Percentiles rank a stretch among this genome's conserved stretches.
Evolutionary conservation across 1,284 basidiomycete species (phyloP).

Genomic region (Stygiomarasmius scandens): DNA sequence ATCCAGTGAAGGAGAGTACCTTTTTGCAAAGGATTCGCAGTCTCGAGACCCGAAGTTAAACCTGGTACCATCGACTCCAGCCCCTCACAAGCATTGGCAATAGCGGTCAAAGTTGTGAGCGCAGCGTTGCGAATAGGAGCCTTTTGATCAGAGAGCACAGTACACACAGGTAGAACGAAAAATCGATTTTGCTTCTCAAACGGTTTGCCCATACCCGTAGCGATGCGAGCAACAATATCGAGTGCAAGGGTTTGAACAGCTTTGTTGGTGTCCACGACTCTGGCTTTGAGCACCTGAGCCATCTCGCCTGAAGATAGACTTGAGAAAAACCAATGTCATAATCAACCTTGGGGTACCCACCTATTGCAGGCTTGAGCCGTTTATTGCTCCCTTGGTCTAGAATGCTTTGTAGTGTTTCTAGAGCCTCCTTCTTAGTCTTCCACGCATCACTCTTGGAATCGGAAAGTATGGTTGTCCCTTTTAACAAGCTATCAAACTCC

Average conservation of each 20-base stretch:
- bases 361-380: constrained; percentile 89
- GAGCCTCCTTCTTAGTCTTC: constrained; percentile 96
- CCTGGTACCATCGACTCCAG: constrained; percentile 82
- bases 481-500: constrained; percentile 87
- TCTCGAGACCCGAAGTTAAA: constrained; percentile 81
- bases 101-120: constrained; percentile 78
- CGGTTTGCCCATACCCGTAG: constrained; percentile 91
- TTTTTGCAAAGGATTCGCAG: constrained; percentile 87
- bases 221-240: constrained; percentile 88
- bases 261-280: constrained; percentile 93
- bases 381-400: constrained; percentile 92
- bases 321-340: neutral
- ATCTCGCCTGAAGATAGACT: constrained; percentile 73
- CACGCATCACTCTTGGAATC: constrained; percentile 92
- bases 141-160: constrained; percentile 93
- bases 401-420: constrained; percentile 84
- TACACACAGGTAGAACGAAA: constrained; percentile 78
- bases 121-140: constrained; percentile 83
- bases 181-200: constrained; percentile 90
- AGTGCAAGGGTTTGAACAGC: constrained; percentile 90
- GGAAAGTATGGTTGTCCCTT: constrained; percentile 80
- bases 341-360: constrained; percentile 43
- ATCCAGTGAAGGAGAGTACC: constrained; percentile 88
- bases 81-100: constrained; percentile 84
- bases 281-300: constrained; percentile 83